A percentile compares a stretch with the other conserved stretches of the same genome.
These are phyloP conservation scores for Fraxinus platypoda DNA, from an alignment of 305 asterid genomes.

Conservation along the genomic window DNA sequence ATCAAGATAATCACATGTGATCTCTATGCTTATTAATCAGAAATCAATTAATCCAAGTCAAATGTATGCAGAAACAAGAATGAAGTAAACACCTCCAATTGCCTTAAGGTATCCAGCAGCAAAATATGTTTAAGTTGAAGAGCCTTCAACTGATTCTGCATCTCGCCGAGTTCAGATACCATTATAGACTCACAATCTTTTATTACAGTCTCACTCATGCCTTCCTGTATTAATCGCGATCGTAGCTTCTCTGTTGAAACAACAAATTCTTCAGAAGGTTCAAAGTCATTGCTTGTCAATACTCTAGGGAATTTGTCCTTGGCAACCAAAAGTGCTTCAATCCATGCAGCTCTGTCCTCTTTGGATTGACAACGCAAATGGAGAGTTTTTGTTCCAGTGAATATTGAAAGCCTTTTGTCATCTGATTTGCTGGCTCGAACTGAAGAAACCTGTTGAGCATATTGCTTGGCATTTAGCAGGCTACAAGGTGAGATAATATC, in stretches of 20 bases:
- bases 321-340: conserved; percentile 85
- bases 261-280: conserved; percentile 75
- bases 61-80: conserved; percentile 29
- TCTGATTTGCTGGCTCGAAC: conserved; percentile 96
- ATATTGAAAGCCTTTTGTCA: conserved; percentile 93
- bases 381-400: conserved; percentile 93
- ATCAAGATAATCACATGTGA: neutral
- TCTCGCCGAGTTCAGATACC: conserved; percentile 71
- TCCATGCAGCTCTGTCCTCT: conserved; percentile 88
- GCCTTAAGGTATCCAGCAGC: conserved; percentile 86
- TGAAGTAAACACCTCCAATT: conserved; percentile 67
- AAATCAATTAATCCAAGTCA: conserved; percentile 16
- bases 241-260: conserved; percentile 82
- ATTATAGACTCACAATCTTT: conserved; percentile 85
- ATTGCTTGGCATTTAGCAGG: conserved; percentile 22
- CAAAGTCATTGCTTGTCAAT: conserved; percentile 76
- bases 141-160: conserved; percentile 75
- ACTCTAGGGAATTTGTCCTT: conserved; percentile 91
- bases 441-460: conserved; percentile 76
- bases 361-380: conserved; percentile 88
- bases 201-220: conserved; percentile 58
- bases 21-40: conserved; percentile 4
- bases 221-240: conserved; percentile 70
- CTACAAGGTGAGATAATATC: conserved; percentile 13
- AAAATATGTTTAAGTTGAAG: conserved; percentile 85